Evolutionary conservation across 768 basidiomycete species (phyloP), one percentile per base, ranked within the genome.

Genomic region (Suillus weaverae): DNA sequence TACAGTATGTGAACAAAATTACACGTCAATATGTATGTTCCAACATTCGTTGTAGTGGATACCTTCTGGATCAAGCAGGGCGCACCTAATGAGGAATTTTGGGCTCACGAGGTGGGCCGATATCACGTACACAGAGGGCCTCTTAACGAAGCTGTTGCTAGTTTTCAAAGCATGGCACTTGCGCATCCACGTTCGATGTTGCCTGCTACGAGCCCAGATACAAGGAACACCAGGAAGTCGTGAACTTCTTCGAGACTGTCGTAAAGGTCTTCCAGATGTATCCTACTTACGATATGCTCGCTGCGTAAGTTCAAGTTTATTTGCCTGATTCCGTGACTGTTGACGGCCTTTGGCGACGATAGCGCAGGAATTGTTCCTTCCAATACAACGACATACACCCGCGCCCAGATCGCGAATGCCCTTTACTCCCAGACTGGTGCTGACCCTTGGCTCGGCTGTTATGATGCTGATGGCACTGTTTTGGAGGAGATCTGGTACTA

Each of bases 151-250:
- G 64, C 35, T 39, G 56, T 56, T 10, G 30, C 13, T 55, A 87
- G 85, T 89, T 87, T 72, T 86, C 86, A 35, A 90, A 87, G 71
- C 88, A 89, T 66, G 88, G 86, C 38, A 91, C 89, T 4, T 90
- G 90, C 76, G 90, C 88, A 22, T 89, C 89, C 16, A 91, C 90
- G 4, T 92, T 90, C 68, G 86, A 93, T 69, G 77, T 87, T 36
- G 81, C 84, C 32, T 92, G 91, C 75, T 92, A 91, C 66, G 86
- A 84, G 5, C 72, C 81, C 8, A 74, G 76, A 39, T 90, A 91
- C 77, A 76, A 79, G 71, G 77, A 86, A 68, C 78, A 89, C 71
- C 84, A 88, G 71, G 90, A 92, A 50, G 85, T 91, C 33, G 78
- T 91, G 65, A 85, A 90, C 75, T 91, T 85, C 73, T 88, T 82